Evolutionary conservation across 2,329 filamentous ascomycete species (phyloP), one percentile per base, ranked within the genome.

Genomic region (Fusarium secorum): DNA sequence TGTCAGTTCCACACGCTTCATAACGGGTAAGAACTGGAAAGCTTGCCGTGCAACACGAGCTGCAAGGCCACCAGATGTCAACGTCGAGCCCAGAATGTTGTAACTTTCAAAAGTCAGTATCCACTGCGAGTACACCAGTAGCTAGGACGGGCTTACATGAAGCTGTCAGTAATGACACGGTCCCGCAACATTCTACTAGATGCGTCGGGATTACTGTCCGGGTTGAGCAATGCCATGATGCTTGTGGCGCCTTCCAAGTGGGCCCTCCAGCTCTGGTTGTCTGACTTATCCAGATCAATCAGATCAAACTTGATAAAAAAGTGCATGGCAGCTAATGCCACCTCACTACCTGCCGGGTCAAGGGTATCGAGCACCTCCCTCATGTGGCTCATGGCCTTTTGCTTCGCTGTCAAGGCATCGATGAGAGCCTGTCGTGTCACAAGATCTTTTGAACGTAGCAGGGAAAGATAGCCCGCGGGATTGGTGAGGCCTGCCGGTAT

Each of bases 291-390:
- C 15, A 85, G 75, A 66, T 86, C 84, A 48, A 86, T 83, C n/a
- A 86, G 77, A 54, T 86, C 80, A 64, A 86, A 85, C 64, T 85
- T 85, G 75, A 86, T 80, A 61, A 86, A 85, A 74, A 86, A 86
- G 53, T 86, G 80, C 62, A 85, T 82, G 4, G 85, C 83, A 13
- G 84, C 84, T 20, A 86, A 77, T 32, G 84, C 77, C 35, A 85
- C 82, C 67, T 86, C 84, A 48, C 80, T 83, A n/a, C 82, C 82
- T 3, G 78, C 80, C 11, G 80, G 76, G 56, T 82, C 78, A 41
- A 79, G 73, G 22, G 80, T 79, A 24, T 82, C 78, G 15, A 86
- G 77, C 18, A 83, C 79, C 28, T 70, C 73, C 44, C 82, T 81
- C 22, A 85, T 76, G 57, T 82, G 80, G 66, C 78, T 80, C 73